Evolutionary conservation across 495 filamentous ascomycete species (phyloP).

Genomic region (Penicillium parvum): DNA sequence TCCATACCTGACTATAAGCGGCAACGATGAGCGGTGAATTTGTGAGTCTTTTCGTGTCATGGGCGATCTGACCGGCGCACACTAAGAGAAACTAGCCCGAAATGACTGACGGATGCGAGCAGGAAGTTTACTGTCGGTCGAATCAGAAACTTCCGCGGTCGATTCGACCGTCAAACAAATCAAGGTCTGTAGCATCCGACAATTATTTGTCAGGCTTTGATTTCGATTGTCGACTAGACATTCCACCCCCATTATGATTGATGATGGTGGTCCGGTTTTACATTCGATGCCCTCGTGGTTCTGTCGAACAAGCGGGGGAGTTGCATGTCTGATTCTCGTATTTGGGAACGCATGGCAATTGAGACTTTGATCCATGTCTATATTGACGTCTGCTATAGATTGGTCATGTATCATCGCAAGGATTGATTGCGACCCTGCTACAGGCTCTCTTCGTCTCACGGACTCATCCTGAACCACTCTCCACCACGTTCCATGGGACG

Average conservation of each 20-base stretch:
- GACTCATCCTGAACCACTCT: too few species aligned
- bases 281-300: constrained; percentile 22
- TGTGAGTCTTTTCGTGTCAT: constrained; percentile 9
- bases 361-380: too few species aligned
- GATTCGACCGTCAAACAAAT: constrained; percentile 8
- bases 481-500: constrained; percentile 8
- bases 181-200: background rate
- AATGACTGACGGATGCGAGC: constrained; percentile 10
- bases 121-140: constrained; percentile 13
- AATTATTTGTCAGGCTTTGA: constrained; percentile 15
- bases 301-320: constrained; percentile 23
- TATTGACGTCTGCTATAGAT: too few species aligned
- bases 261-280: constrained; percentile 12
- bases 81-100: too few species aligned
- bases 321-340: too few species aligned
- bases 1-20: background rate
- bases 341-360: too few species aligned
- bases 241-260: constrained; percentile 4
- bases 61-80: constrained; percentile 17
- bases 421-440: too few species aligned
- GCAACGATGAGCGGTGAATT: constrained; percentile 8
- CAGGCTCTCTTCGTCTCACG: too few species aligned
- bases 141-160: constrained; percentile 7
- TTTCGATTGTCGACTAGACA: constrained; percentile 16
- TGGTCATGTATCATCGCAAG: too few species aligned